Base-by-base conservation (phyloP, 768 basidiomycete genomes). In the Pulveroboletus sp. region DNA sequence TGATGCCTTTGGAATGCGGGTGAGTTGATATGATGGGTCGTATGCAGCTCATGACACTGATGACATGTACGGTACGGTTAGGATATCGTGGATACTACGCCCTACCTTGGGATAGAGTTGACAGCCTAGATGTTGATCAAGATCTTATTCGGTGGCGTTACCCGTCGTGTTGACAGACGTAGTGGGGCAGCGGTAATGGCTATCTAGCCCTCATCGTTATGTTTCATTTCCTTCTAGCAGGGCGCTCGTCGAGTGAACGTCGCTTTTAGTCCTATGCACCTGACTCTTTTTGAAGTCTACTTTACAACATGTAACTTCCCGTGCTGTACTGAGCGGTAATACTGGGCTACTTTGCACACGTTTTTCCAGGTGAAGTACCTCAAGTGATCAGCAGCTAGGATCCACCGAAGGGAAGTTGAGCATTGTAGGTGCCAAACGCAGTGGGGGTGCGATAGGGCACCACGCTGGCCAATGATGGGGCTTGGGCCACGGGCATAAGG, bases 11-110 rank as follows among this genome's bases (percentile, higher is more conserved):
- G 61, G 66, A 21, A 69, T 81, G 15, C 71, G 81, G 31, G 79
- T 80, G 54, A 57, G 73, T 42, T 3, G 9, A 21, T 1, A 8
- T 35, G 4, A 43, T 6, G 17, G 1, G 21, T 21, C 3, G 18
- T 9, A 21, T 2, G 9, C 3, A 4, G 32, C 18, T 8, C 27
- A 1, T 47, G 27, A 50, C 33, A 30, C 28, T 53, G 5, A 47
- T 38, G 35, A 10, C 4, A 4, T 31, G 21, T 21, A 21, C 21
- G 21, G 21, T 21, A 21, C 4, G 21, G 21, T 14, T 30, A 82
- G 73, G 86, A 88, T 58, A 87, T 87, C 21, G 83, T 88, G 1
- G 86, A 87, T 57, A 86, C 83, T 3, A 83, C 82, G 0, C 77
- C 77, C 5, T 84, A 75, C 55, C 61, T 65, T 6, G 74, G 69